Conservation (phyloP, 208 protist genomes). For the Acanthamoeba castellanii region DNA sequence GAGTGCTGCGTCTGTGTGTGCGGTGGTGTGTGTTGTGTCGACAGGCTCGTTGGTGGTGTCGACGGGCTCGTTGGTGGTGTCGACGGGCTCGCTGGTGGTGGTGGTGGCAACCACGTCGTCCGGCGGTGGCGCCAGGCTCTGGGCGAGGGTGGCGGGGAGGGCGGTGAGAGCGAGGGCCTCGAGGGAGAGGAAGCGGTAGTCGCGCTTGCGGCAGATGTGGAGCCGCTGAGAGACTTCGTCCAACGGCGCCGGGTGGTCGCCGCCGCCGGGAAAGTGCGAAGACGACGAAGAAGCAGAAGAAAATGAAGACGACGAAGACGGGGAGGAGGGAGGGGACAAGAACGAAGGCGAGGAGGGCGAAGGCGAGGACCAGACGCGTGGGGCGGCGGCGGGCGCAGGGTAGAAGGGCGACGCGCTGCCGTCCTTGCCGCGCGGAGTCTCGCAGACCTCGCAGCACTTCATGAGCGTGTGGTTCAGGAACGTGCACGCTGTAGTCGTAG, state of each 20-base stretch:
- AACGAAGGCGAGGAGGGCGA: not conserved
- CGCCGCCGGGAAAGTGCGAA: not conserved
- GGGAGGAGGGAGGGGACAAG: not conserved
- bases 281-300: not conserved
- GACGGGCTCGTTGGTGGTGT: not conserved
- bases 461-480: not conserved
- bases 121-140: not conserved
- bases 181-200: conserved; percentile 62
- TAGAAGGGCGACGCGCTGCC: not conserved
- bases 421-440: conserved; percentile 44
- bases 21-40: not conserved
- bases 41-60: not conserved
- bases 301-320: not conserved
- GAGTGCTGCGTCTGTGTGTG: not conserved
- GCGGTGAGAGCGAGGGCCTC: conserved; percentile 33
- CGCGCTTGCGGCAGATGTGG: conserved; percentile 55
- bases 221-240: conserved; percentile 37
- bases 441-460: conserved; percentile 24
- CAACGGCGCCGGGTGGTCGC: not conserved
- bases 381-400: not conserved
- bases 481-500: conserved; percentile 13
- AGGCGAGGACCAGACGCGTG: not conserved
- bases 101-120: not conserved
- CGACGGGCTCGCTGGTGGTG: not conserved
- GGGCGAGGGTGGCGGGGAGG: not conserved